These are phyloP conservation scores for Cystofilobasidium bisporidii DNA, from an alignment of 768 basidiomycete species.

Conservation along the genomic window DNA sequence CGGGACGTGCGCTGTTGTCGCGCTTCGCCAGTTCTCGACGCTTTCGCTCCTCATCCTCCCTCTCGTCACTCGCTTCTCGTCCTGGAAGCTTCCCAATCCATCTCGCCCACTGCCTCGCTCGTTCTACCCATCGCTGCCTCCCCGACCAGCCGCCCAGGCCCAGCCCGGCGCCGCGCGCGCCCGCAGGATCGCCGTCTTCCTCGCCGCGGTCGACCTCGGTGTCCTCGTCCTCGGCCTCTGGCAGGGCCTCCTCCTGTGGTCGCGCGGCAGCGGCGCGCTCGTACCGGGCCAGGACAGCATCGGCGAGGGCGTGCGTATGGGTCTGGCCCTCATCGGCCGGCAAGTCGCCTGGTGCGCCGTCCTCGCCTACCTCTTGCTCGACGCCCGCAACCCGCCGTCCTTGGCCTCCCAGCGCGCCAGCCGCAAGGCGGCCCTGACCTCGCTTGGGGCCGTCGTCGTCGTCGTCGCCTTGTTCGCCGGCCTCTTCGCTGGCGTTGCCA, in stretches of 20 bases:
- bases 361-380: constrained; percentile 1
- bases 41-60: constrained; percentile 9
- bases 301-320: constrained; percentile 18
- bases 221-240: constrained; percentile 40
- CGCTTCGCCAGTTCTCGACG: neutral
- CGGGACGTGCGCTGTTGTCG: no score
- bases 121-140: neutral
- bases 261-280: neutral
- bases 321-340: constrained; percentile 2
- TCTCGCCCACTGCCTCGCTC: neutral
- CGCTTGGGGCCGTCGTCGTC: neutral
- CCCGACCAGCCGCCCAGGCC: neutral
- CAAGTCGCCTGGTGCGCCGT: constrained; percentile 8
- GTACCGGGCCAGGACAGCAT: neutral
- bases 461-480: neutral
- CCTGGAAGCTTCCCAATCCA: neutral
- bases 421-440: neutral
- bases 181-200: neutral
- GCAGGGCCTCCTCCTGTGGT: constrained; percentile 27
- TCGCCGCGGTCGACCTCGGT: constrained; percentile 35
- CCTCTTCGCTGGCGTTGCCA: constrained; percentile 15
- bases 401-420: neutral
- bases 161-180: neutral
- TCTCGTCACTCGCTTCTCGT: neutral
- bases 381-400: neutral